phyloP scores from a whole-genome alignment of 2,329 filamentous ascomycete species.

The Hysterium pulicare region DNA sequence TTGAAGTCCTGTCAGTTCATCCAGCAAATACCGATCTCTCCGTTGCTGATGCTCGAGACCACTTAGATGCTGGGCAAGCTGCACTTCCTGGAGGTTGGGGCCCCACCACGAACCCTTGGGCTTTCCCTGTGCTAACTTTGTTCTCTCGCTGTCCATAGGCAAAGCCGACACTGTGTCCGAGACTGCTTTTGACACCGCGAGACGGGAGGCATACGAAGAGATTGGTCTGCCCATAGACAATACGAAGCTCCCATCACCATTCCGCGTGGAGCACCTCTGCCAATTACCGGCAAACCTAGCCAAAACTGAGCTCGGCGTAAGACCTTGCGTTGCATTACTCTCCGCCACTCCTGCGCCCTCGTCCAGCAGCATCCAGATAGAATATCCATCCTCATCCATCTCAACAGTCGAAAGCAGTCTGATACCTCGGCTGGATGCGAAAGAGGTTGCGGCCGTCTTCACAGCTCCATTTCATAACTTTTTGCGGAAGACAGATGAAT shows the following conservation, averaged over 20 bases:
- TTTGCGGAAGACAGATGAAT: slow-evolving; percentile 59
- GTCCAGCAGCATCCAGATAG: slow-evolving; percentile 2
- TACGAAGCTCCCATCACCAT: slow-evolving; percentile 66
- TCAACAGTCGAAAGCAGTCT: slow-evolving; percentile 58
- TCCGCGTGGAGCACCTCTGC: slow-evolving; percentile 83
- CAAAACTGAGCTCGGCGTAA: slow-evolving; percentile 49
- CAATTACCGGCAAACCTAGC: slow-evolving; percentile 63
- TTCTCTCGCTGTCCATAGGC: slow-evolving; percentile 30
- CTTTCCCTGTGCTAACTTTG: no score
- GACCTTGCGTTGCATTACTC: slow-evolving; percentile 60
- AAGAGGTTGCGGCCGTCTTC: slow-evolving; percentile 92
- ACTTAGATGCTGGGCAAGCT: slow-evolving; percentile 69
- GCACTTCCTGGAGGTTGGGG: slow-evolving; percentile 86
- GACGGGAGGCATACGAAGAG: slow-evolving; percentile 88
- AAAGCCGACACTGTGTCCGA: slow-evolving; percentile 56
- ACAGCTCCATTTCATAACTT: slow-evolving; percentile 86
- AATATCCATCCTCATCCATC: slow-evolving; percentile 28
- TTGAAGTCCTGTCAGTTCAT: slow-evolving; percentile 52
- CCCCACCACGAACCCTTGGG: no score
- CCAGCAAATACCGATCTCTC: neutral
- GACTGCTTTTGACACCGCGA: slow-evolving; percentile 71
- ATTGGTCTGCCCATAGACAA: slow-evolving; percentile 80
- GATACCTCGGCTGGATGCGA: slow-evolving; percentile 78
- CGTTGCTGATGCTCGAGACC: neutral
- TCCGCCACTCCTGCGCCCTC: slow-evolving; percentile 25